Evolutionary conservation across 2,329 filamentous ascomycete genomes (phyloP).

Genomic region (Fusarium sp.): DNA sequence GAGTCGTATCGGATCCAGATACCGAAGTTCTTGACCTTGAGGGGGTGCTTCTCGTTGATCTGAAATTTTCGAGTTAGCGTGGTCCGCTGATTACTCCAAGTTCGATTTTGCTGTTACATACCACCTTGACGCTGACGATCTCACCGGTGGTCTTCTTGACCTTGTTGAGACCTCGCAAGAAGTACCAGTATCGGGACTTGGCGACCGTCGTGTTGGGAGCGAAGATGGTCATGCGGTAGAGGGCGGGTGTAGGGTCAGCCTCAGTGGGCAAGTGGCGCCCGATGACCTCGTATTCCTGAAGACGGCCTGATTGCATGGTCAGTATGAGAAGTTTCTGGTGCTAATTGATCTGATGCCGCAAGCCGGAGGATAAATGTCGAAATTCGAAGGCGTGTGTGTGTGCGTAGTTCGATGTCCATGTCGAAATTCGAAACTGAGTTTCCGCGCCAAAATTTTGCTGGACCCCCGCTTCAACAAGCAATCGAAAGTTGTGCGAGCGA

Average conservation of each 20-base stretch:
- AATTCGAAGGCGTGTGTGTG: slow-evolving; percentile 15
- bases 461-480: neutral
- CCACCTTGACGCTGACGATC: slow-evolving; percentile 96
- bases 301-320: slow-evolving; percentile 79
- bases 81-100: neutral
- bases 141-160: slow-evolving; percentile 99
- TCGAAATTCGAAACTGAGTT: slow-evolving; percentile 29
- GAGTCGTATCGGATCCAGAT: slow-evolving; percentile 99
- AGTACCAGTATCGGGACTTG: slow-evolving; percentile 99
- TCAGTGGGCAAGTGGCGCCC: slow-evolving; percentile 99
- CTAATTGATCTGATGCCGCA: slow-evolving; percentile 25
- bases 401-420: slow-evolving; percentile 7
- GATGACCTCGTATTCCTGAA: slow-evolving; percentile 99
- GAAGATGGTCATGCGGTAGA: slow-evolving; percentile 99
- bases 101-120: slow-evolving; percentile 63
- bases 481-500: neutral
- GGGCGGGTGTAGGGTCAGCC: slow-evolving; percentile 94
- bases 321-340: slow-evolving; percentile 45
- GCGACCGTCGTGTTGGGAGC: slow-evolving; percentile 97
- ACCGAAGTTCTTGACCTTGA: slow-evolving; percentile 99
- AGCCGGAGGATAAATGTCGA: slow-evolving; percentile 18
- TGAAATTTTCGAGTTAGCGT: slow-evolving; percentile 53
- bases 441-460: slow-evolving; percentile 3
- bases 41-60: slow-evolving; percentile 99
- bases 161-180: slow-evolving; percentile 98